Evolutionary conservation across 2,329 filamentous ascomycete species (phyloP), one percentile per base, ranked within the genome.

Genomic region (Fusarium nurragi): DNA sequence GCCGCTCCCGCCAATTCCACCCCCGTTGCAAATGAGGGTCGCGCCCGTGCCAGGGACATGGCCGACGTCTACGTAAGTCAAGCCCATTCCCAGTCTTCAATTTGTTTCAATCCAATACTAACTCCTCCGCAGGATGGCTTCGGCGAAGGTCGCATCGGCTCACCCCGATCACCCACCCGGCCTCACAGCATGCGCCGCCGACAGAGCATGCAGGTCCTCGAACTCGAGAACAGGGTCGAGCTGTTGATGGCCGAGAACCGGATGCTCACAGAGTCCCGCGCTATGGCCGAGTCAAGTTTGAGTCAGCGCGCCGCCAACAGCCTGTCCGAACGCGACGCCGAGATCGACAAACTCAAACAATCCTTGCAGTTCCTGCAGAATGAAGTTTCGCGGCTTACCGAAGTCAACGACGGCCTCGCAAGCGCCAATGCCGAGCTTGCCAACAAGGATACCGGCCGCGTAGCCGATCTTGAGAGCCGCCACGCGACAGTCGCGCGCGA

Each of bases 181-280:
- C 94, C 95, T 72, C 93, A 94, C 75, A 97, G 93, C 83, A 91
- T 99, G 86, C 94, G 94, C 72, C 94, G 94, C 76, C 92, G 94
- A 75, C 95, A 97, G 79, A 98, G 94, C 84, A 94, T 98, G 89
- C 94, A 98, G 80, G 88, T 94, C 52, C 88, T 98, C 61, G 94
- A 99, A 73, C 88, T 99, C 74, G 93, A 98, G 81, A 84, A 87
- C 60, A 88, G 86, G 73, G 86, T 99, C 71, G 93, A 97, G 70
- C 90, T 94, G 77, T 84, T 99, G 66, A 83, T 90, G 37, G 88
- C 90, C 21, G 94, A 99, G 76, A 98, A 98, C 74, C 88, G 90
- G 54, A 81, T 88, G 63, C 87, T 99, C 25, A 84, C 87, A 69
- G 90, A 94, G 45, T 90, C 91, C 41, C 90, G 90, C 70, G 78